Evolutionary conservation across 148 eudicot genomes (phyloP), one percentile per base, ranked within the genome.

Genomic region (Pouteria glomerata): DNA sequence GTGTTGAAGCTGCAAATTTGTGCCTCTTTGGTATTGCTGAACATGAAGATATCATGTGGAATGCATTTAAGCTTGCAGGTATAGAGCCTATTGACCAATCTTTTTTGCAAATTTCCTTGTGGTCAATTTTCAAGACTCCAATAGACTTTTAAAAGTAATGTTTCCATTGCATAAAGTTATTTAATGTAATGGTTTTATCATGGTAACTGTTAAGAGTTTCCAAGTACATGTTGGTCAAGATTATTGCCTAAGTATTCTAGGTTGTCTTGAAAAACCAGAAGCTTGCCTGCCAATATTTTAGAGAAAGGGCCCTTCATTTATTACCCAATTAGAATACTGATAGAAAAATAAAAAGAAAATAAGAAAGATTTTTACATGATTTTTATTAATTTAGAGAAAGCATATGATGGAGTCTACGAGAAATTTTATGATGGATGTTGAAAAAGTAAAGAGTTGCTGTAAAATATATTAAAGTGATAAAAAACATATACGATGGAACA

Each of bases 31-130:
- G 99, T 68, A 83, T 95, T 50, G 31, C 80, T 74, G 99, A 95
- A 80, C 92, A 89, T 74, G 99, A 95, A 75, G 90, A 92, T 61
- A 80, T 89, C 53, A 95, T 95, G 99, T 95, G 99, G 99, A 81
- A 88, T 72, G 92, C 84, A 69, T 85, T 92, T 59, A 80, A 77
- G 68, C 69, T 45, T 76, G 84, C 97, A 78, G 99, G 99, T 90
- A 37, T n/a, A n/a, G n/a, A n/a, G n/a, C n/a, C n/a, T n/a, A n/a
- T 57, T 26, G 37, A 27, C 35, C 37, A 33, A 29, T 61, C 21
- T 69, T 69, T 52, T 18, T 12, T 21, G 24, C 30, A 21, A 31
- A n/a, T 71, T 42, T 27, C 7, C 23, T 29, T 27, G 2, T 58
- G 62, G 50, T 66, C 35, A 19, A 37, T 26, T 29, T 71, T 47